Percentiles rank a stretch among this genome's conserved stretches.
Evolutionary conservation across 345 rosid species (phyloP).

Genomic region (Sisymbrium altissimum): DNA sequence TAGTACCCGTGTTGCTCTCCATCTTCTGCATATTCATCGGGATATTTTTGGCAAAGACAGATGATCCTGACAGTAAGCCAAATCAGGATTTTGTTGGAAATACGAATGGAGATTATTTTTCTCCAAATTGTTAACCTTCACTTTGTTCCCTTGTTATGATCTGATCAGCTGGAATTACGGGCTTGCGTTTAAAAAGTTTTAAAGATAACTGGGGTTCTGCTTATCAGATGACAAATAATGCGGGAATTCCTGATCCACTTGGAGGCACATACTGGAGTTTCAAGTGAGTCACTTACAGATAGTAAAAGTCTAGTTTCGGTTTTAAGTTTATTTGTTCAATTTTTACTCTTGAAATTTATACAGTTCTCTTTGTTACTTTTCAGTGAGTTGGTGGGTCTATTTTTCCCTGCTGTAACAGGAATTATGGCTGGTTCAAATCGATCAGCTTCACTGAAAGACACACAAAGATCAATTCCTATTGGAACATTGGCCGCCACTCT

Average conservation of each 20-base stretch:
- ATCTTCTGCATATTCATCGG: constrained; percentile 91
- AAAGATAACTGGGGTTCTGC: constrained; percentile 90
- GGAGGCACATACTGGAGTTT: constrained; percentile 84
- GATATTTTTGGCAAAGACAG: constrained; percentile 57
- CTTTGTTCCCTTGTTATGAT: constrained; percentile 3
- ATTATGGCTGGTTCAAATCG: constrained; percentile 99
- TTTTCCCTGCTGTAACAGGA: constrained; percentile 99
- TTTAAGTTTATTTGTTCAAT: background rate
- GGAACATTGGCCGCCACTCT: constrained; percentile 98
- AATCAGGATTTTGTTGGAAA: constrained; percentile 3
- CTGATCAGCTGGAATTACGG: constrained; percentile 79
- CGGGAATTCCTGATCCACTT: constrained; percentile 84
- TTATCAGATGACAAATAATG: constrained; percentile 83
- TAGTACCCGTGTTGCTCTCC: constrained; percentile 84
- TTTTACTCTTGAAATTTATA: constrained; percentile 16
- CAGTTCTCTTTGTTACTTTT: constrained; percentile 6
- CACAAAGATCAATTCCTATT: constrained; percentile 91
- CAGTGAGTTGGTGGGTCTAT: constrained; percentile 96
- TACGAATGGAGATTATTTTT: background rate
- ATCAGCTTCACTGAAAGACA: constrained; percentile 91
- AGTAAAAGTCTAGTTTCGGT: constrained; percentile 3
- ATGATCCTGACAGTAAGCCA: constrained; percentile 69
- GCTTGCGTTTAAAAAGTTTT: constrained; percentile 74
- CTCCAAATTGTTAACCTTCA: constrained; percentile 10
- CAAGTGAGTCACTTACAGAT: constrained; percentile 54